These are phyloP conservation scores for Penicillium ochrochloron DNA, from an alignment of 495 filamentous ascomycete genomes.

Conservation along the genomic window DNA sequence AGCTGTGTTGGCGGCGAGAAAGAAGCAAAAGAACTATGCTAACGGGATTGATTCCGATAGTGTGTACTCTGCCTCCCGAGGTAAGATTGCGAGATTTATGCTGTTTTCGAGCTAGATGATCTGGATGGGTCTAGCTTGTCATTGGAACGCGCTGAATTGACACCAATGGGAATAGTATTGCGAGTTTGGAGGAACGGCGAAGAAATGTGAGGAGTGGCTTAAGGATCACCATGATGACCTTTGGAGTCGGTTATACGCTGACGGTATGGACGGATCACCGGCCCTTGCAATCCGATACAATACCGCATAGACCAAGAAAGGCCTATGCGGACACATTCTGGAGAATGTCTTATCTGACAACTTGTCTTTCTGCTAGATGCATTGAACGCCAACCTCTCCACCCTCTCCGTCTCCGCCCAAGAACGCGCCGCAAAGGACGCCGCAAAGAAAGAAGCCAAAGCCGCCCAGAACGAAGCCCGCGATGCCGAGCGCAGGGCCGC, in stretches of 20 bases:
- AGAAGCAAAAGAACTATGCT: constrained; percentile 20
- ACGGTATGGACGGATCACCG: constrained; percentile 56
- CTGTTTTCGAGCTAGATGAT: not conserved
- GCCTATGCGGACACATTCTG: not conserved
- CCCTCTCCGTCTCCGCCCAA: constrained; percentile 84
- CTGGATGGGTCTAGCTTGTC: not conserved
- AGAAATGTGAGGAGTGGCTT: constrained; percentile 97
- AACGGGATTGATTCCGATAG: constrained; percentile 48
- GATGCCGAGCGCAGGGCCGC: constrained; percentile 75
- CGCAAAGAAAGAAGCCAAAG: constrained; percentile 92
- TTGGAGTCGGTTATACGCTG: constrained; percentile 80
- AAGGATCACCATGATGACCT: constrained; percentile 72
- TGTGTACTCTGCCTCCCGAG: constrained; percentile 93
- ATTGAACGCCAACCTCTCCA: constrained; percentile 76
- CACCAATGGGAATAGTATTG: constrained; percentile 72
- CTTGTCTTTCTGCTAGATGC: constrained; percentile 64
- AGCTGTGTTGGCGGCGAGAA: not conserved
- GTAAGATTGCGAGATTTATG: constrained; percentile 53
- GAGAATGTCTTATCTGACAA: not conserved
- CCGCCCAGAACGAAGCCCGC: constrained; percentile 78
- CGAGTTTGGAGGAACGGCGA: constrained; percentile 97
- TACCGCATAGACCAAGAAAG: not conserved
- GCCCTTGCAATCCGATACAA: not conserved
- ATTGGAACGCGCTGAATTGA: not conserved
- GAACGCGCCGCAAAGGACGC: constrained; percentile 94